Evolutionary conservation across 2,329 filamentous ascomycete species (phyloP).

Genomic region (Colletotrichum endophyticum): DNA sequence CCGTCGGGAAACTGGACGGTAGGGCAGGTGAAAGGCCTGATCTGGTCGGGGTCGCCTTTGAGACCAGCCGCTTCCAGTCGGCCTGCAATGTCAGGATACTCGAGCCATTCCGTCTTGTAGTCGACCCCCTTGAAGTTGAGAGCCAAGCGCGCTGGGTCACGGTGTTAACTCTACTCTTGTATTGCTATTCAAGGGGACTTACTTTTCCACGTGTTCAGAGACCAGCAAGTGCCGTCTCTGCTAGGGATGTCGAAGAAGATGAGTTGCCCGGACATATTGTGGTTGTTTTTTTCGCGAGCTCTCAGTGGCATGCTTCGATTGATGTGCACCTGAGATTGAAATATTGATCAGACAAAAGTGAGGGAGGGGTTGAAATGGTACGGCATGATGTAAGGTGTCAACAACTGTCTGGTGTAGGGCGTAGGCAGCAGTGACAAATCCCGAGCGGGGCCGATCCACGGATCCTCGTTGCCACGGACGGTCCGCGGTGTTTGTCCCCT

Average conservation of each 20-base stretch:
- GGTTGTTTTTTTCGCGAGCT: not conserved
- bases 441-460: not conserved
- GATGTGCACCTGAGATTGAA: not conserved
- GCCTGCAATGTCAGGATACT: slow-evolving; percentile 69
- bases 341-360: too few relatives aligned
- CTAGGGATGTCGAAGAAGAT: slow-evolving; percentile 66
- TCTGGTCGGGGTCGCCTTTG: slow-evolving; percentile 46
- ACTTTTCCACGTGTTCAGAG: slow-evolving; percentile 76
- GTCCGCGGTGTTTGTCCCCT: not conserved
- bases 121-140: slow-evolving; percentile 72
- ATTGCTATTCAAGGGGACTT: slow-evolving; percentile 16
- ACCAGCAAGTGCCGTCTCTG: slow-evolving; percentile 57
- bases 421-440: not conserved
- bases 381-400: not conserved
- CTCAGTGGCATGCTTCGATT: not conserved
- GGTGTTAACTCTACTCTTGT: not conserved
- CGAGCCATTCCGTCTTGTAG: slow-evolving; percentile 73
- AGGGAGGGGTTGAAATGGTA: not conserved
- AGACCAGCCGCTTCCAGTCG: slow-evolving; percentile 51
- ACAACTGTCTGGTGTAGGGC: not conserved
- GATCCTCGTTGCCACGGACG: not conserved
- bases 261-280: slow-evolving; percentile 33
- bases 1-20: slow-evolving; percentile 60
- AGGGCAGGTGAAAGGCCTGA: slow-evolving; percentile 57
- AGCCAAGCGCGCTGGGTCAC: slow-evolving; percentile 60